phyloP scores from a whole-genome alignment of 257 asterid species.

The Striga asiatica region DNA sequence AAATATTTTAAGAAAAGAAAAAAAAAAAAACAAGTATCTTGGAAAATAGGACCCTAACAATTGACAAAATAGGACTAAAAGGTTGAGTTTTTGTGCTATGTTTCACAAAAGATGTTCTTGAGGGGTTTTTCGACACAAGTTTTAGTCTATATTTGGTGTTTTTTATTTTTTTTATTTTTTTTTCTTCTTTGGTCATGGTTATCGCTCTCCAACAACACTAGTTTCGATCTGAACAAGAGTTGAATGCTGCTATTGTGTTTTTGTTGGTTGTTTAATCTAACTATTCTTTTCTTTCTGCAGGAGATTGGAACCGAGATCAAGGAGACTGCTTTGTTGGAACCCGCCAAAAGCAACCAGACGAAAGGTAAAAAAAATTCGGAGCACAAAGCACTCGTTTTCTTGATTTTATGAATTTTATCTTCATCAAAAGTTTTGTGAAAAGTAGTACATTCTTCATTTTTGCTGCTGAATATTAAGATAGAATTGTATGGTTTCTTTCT shows the following conservation, averaged over 20 bases:
- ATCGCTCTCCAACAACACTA: no score
- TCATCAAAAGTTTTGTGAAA: neutral
- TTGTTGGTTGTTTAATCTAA: neutral
- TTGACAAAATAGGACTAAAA: no score
- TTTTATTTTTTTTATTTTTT: neutral
- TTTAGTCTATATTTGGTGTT: no score
- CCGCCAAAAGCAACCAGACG: slow-evolving; percentile 46
- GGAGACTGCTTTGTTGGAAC: slow-evolving; percentile 83
- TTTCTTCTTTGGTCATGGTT: no score
- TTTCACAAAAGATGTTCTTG: no score
- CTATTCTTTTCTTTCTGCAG: slow-evolving; percentile 38
- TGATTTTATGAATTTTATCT: neutral
- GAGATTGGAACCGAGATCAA: slow-evolving; percentile 78
- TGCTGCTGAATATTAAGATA: neutral
- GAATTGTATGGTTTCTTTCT: no score
- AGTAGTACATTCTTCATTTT: neutral
- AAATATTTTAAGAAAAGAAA: no score
- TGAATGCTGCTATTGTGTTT: neutral
- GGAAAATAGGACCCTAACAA: no score
- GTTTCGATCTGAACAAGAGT: neutral
- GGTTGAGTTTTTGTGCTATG: no score
- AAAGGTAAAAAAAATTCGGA: slow-evolving; percentile 45
- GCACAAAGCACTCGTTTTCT: no score
- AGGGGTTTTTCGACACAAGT: no score
- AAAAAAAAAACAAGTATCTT: no score